Base-by-base conservation (phyloP, 164 flowering plant genomes). In the Macadamia integrifolia region DNA sequence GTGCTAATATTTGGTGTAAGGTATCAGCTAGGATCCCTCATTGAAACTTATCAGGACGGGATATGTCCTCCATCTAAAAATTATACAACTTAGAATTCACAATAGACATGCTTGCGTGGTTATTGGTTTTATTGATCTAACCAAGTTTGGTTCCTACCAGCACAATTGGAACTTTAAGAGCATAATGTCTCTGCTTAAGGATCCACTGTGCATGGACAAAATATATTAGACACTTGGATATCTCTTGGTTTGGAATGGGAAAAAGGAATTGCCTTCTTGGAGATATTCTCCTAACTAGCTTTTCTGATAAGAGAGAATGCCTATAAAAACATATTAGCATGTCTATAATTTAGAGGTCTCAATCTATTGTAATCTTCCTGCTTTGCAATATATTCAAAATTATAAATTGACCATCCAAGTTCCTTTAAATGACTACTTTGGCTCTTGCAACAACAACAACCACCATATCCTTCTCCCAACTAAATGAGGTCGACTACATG, bases 311-410 rank as follows among this genome's bases (percentile, higher is more conserved):
- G 91, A 40, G 93, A 87, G 43, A 88, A 88, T 46, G 91, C 91
- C 81, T 87, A 68, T 72, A 88, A 55, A 72, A 88, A 88, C 63
- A 88, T 91, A 79, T 88, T 91, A 9, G 93, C 93, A 4, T 91
- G 91, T 74, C 90, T 81, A 66, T 88, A 88, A 72, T 91, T 88
- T 52, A 88, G 61, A 66, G 89, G 93, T 81, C 93, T 85, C 56
- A 88, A 73, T 79, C 88, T 84, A 71, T 85, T 87, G 72, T 85
- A 87, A 76, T 88, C 93, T 71, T 88, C 93, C 69, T 88, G 93
- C 40, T 91, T 91, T 88, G 88, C 40, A 74, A 57, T 35, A 9
- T 23, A 23, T 23, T 23, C 23, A 23, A 23, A 23, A 23, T 23
- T 23, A 23, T 23, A 23, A 23, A 23, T 23, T 23, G 23, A 23